Evolutionary conservation across 352 stramenopile species (phyloP), one percentile per base, ranked within the genome.

Genomic region (Phytophthora vignae): DNA sequence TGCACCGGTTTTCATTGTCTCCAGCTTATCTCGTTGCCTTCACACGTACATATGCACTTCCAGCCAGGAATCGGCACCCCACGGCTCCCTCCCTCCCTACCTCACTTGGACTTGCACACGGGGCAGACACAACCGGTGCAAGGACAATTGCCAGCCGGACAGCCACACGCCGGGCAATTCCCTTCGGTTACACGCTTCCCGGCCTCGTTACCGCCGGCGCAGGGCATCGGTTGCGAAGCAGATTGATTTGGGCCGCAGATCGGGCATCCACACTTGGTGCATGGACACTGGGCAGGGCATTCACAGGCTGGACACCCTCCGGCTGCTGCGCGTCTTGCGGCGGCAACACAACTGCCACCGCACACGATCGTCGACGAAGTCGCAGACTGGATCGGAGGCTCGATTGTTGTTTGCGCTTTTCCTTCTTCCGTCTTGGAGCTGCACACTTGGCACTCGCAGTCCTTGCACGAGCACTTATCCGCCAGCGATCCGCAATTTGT

Each of bases 381-480:
- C 2, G 65, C 66, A 10, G 66, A 78, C 27, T 77, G 69, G 53
- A 74, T 71, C 44, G 71, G 55, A 19, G 71, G 60, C 55, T 74
- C 59, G 10, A 64, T 65, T 6, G 8, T 10, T 54, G 8, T 6
- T 44, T 19, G 15, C 15, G 38, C 4, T 15, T 69, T 25, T 9
- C 10, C 29, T 9, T 7, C 17, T 17, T 27, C 42, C 36, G 11
- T 46, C 33, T 73, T 77, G 46, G 19, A 66, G 38, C 56, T 60
- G 55, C 78, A 84, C 4, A 65, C 68, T 61, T 68, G 38, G 44
- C 78, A 82, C 56, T 74, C 63, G 61, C 76, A 86, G 48, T 76
- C 57, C 69, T 76, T 67, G 42, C 76, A 84, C 22, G 62, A 53
- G 25, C 76, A 83, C 52, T 78, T 77, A 29, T 65, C 57, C 9